These are phyloP conservation scores for Oehlia diaphana DNA, from an alignment of 192 early-diverging fungal genomes.

Conservation along the genomic window DNA sequence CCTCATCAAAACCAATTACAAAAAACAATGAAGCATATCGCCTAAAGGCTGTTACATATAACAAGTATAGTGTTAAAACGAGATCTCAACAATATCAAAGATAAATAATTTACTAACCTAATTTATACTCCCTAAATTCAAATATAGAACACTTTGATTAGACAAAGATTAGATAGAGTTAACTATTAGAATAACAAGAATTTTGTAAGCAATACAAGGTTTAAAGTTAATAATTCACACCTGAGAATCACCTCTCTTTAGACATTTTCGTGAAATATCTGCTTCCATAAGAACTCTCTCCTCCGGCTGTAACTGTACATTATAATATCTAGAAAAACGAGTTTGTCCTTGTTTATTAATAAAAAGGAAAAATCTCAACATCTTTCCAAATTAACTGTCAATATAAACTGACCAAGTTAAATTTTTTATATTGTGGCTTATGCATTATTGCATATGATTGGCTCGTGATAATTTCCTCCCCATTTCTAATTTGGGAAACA, in stretches of 20 bases:
- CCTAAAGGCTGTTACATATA: conserved; percentile 35
- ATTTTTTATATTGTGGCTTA: background rate
- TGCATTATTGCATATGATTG: background rate
- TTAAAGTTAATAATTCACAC: conserved; percentile 20
- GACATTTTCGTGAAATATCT: conserved; percentile 31
- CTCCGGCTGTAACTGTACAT: background rate
- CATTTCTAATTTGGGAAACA: no score
- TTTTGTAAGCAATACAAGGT: no score
- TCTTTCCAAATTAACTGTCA: background rate
- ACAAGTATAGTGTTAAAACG: no score
- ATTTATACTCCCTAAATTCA: conserved; percentile 29
- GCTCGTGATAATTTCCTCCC: background rate
- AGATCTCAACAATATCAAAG: background rate
- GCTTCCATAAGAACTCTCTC: conserved; percentile 34
- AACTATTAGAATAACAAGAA: background rate
- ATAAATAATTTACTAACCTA: conserved; percentile 30
- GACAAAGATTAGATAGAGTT: background rate
- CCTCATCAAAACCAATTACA: conserved; percentile 37
- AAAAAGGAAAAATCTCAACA: conserved; percentile 39
- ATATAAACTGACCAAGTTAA: background rate
- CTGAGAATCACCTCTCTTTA: conserved; percentile 30
- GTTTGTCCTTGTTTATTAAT: conserved; percentile 42
- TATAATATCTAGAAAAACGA: conserved; percentile 42
- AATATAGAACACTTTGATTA: conserved; percentile 31
- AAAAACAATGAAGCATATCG: conserved; percentile 37